These are phyloP conservation scores for Triticum turgidum DNA, from an alignment of 176 grass and related monocot genomes.

Conservation along the genomic window DNA sequence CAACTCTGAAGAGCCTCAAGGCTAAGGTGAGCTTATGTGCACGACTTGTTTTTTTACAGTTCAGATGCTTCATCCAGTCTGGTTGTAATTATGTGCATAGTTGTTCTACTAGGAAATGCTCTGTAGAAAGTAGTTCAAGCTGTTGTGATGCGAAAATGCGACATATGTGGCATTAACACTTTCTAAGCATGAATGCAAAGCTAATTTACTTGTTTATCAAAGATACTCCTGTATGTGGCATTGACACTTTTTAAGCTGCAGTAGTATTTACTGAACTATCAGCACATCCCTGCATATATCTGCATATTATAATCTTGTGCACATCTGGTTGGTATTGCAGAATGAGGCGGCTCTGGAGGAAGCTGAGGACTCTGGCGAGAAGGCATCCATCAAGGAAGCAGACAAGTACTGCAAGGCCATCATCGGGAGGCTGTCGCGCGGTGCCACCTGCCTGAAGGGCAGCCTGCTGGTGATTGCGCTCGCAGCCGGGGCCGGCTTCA, in stretches of 20 bases:
- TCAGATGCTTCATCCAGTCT: neutral
- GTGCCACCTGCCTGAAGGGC: slow-evolving; percentile 63
- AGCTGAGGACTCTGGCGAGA: slow-evolving; percentile 41
- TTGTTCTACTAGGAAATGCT: neutral
- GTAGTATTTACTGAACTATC: neutral
- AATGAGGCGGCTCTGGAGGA: slow-evolving; percentile 60
- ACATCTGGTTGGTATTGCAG: slow-evolving; percentile 34
- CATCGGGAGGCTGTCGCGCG: slow-evolving; percentile 55
- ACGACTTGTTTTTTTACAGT: neutral
- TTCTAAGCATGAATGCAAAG: neutral
- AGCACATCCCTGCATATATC: neutral
- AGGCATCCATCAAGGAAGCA: slow-evolving; percentile 65
- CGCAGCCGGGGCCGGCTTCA: slow-evolving; percentile 37
- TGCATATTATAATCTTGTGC: neutral
- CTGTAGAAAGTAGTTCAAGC: neutral
- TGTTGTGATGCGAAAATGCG: neutral
- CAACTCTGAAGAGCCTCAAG: slow-evolving; percentile 69
- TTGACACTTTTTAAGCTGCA: too few species aligned
- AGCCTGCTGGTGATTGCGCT: slow-evolving; percentile 48
- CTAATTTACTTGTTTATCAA: neutral
- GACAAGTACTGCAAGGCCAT: slow-evolving; percentile 91
- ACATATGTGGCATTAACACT: neutral
- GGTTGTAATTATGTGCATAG: neutral
- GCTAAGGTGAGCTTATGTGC: slow-evolving; percentile 53
- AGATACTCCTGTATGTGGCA: neutral